Evolutionary conservation across 257 asterid genomes (phyloP).

Genomic region (Ehretia macrophylla): DNA sequence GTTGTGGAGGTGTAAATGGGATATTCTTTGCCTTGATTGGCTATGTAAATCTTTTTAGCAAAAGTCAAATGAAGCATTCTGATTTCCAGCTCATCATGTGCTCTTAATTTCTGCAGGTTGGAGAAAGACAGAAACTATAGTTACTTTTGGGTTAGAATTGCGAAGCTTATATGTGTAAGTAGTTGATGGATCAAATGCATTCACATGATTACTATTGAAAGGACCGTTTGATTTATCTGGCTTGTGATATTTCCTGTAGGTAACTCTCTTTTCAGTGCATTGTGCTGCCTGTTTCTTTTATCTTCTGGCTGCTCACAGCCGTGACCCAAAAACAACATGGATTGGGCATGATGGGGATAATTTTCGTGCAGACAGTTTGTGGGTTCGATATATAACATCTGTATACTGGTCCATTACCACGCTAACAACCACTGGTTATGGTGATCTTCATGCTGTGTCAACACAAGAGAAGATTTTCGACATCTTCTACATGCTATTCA

Average conservation of each 20-base stretch:
- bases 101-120: slow-evolving; percentile 39
- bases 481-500: slow-evolving; percentile 55
- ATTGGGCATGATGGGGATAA: slow-evolving; percentile 26
- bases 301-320: slow-evolving; percentile 45
- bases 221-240: slow-evolving; percentile 4
- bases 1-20: too few species aligned
- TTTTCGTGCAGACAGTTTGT: slow-evolving; percentile 23
- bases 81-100: neutral
- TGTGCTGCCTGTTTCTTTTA: slow-evolving; percentile 56
- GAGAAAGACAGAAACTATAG: slow-evolving; percentile 69
- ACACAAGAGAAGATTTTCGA: slow-evolving; percentile 50
- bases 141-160: slow-evolving; percentile 55
- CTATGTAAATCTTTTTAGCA: neutral
- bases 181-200: slow-evolving; percentile 5
- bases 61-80: too few species aligned
- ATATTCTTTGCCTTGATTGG: neutral
- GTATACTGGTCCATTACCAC: slow-evolving; percentile 73
- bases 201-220: slow-evolving; percentile 1
- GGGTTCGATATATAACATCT: slow-evolving; percentile 42
- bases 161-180: slow-evolving; percentile 68
- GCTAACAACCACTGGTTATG: slow-evolving; percentile 65
- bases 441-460: slow-evolving; percentile 68
- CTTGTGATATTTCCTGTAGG: slow-evolving; percentile 34
- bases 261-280: slow-evolving; percentile 66
- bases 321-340: slow-evolving; percentile 53